phyloP scores from a whole-genome alignment of 148 eudicot species.

The Rhododendron mucronatum region DNA sequence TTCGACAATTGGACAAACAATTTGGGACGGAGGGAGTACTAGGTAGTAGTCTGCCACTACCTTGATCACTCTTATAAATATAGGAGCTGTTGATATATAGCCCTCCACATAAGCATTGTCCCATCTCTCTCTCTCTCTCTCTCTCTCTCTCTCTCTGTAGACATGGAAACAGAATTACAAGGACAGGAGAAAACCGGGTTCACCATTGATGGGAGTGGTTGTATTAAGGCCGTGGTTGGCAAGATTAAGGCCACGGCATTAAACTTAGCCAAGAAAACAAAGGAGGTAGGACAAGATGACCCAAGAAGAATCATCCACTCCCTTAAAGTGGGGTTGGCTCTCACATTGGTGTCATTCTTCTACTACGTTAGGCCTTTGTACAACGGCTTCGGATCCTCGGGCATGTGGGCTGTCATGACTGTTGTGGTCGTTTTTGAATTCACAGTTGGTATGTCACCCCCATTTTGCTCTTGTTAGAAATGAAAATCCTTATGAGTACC shows the following conservation, averaged over 20 bases:
- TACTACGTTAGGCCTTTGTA: constrained; percentile 63
- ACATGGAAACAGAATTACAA: constrained; percentile 12
- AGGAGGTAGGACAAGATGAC: constrained; percentile 48
- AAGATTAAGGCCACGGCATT: constrained; percentile 16
- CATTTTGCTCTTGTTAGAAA: neutral
- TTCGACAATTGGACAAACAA: too few relatives aligned
- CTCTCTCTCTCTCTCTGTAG: neutral
- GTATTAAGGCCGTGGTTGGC: constrained; percentile 16
- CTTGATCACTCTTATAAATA: too few relatives aligned
- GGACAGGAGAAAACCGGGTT: neutral
- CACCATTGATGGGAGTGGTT: neutral
- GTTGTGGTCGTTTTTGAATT: constrained; percentile 81
- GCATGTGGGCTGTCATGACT: constrained; percentile 84
- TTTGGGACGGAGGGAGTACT: too few relatives aligned
- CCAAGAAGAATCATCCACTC: constrained; percentile 73
- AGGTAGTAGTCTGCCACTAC: too few relatives aligned
- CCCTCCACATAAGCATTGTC: neutral
- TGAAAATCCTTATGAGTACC: neutral
- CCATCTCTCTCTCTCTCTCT: neutral
- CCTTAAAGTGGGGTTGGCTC: constrained; percentile 60
- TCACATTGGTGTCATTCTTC: constrained; percentile 63
- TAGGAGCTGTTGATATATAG: too few relatives aligned
- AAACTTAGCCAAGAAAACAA: constrained; percentile 17
- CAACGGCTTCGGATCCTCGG: constrained; percentile 47
- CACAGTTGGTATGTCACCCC: constrained; percentile 51